phyloP scores from a whole-genome alignment of 768 basidiomycete genomes.

The Piloderma croceum region DNA sequence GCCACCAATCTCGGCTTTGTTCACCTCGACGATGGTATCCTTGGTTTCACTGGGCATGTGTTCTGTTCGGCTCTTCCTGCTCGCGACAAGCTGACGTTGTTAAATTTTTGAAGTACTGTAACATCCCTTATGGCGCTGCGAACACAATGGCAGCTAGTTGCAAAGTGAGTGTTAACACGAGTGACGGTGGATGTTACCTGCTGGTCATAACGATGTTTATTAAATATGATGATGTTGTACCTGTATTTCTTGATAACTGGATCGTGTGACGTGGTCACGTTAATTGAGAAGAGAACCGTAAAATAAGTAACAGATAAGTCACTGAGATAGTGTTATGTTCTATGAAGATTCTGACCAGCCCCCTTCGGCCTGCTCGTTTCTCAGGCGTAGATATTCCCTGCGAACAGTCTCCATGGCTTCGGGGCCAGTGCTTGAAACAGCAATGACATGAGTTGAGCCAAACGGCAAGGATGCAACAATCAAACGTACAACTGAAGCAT shows the following conservation, averaged over 20 bases:
- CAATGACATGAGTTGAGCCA: slow-evolving; percentile 3
- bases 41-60: slow-evolving; percentile 79
- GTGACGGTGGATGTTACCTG: slow-evolving; percentile 1
- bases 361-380: no score
- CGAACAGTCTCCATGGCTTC: slow-evolving; percentile 71
- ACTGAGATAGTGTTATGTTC: no score
- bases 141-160: slow-evolving; percentile 58
- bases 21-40: slow-evolving; percentile 74
- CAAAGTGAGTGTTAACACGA: slow-evolving; percentile 22
- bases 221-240: slow-evolving; percentile 15
- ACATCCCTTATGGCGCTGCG: slow-evolving; percentile 67
- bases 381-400: slow-evolving; percentile 65
- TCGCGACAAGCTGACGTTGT: slow-evolving; percentile 3
- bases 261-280: no score
- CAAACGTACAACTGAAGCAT: slow-evolving; percentile 72
- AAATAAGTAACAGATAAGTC: no score
- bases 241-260: slow-evolving; percentile 19
- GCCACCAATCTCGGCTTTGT: slow-evolving; percentile 73
- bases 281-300: no score
- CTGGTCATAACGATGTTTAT: slow-evolving; percentile 2
- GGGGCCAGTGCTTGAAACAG: slow-evolving; percentile 54
- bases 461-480: not conserved
- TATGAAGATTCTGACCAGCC: no score
- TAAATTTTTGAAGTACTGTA: slow-evolving; percentile 42
- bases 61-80: slow-evolving; percentile 2